These are phyloP conservation scores for Rauvolfia tetraphylla DNA, from an alignment of 257 asterid species.

Conservation along the genomic window DNA sequence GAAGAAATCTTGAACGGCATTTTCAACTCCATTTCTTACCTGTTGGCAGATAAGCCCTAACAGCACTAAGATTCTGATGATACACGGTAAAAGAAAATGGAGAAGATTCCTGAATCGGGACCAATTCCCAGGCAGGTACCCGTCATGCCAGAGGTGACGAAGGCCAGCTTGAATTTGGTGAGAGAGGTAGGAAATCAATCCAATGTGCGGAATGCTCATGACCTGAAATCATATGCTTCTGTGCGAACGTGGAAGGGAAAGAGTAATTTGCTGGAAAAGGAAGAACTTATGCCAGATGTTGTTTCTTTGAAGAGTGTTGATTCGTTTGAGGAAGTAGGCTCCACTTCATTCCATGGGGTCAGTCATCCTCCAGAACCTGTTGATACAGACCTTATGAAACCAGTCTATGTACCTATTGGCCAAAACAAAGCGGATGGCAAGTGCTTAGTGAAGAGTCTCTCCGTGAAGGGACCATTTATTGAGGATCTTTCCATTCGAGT, in stretches of 20 bases:
- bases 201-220: slow-evolving; percentile 31
- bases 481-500: slow-evolving; percentile 56
- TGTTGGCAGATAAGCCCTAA: neutral
- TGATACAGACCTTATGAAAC: slow-evolving; percentile 65
- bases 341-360: slow-evolving; percentile 75
- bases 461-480: slow-evolving; percentile 55
- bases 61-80: slow-evolving; percentile 42
- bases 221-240: slow-evolving; percentile 30
- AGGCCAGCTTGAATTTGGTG: slow-evolving; percentile 30
- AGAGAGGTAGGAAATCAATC: slow-evolving; percentile 40
- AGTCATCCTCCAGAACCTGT: slow-evolving; percentile 82
- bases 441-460: slow-evolving; percentile 45
- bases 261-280: slow-evolving; percentile 39
- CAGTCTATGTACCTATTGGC: slow-evolving; percentile 64
- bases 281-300: slow-evolving; percentile 43
- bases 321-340: slow-evolving; percentile 56
- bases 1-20: neutral
- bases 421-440: slow-evolving; percentile 47
- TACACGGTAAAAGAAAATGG: slow-evolving; percentile 51
- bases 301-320: slow-evolving; percentile 36
- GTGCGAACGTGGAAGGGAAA: slow-evolving; percentile 54
- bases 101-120: slow-evolving; percentile 51
- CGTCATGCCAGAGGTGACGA: slow-evolving; percentile 26
- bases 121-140: slow-evolving; percentile 50
- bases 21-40: neutral